These are phyloP conservation scores for Marasmius sp. DNA, from an alignment of 1,284 basidiomycete species.

Conservation along the genomic window DNA sequence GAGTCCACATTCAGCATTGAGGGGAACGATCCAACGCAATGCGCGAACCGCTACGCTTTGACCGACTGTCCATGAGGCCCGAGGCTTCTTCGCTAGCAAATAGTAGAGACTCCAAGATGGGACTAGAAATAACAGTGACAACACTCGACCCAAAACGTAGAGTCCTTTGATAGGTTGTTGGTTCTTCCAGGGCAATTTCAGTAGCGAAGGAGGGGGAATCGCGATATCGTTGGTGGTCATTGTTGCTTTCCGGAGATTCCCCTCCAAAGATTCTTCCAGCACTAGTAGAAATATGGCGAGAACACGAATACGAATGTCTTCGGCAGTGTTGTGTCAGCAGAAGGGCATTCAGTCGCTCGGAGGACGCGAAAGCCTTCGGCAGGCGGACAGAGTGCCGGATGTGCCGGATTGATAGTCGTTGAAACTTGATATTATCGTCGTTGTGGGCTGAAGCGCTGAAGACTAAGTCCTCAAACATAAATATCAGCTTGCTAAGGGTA, in stretches of 20 bases:
- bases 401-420: too few relatives aligned
- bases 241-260: not conserved
- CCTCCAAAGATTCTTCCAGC: too few relatives aligned
- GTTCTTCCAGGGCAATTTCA: not conserved
- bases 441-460: too few relatives aligned
- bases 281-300: not conserved
- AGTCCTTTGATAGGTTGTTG: slow-evolving; percentile 17
- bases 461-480: too few relatives aligned
- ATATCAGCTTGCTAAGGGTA: too few relatives aligned
- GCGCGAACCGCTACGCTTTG: slow-evolving; percentile 19
- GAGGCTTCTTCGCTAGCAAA: slow-evolving; percentile 11
- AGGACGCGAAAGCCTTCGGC: too few relatives aligned
- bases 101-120: slow-evolving; percentile 20
- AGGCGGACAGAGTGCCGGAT: too few relatives aligned
- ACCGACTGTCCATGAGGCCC: slow-evolving; percentile 21
- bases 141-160: slow-evolving; percentile 4
- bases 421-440: too few relatives aligned
- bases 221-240: not conserved
- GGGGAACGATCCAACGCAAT: slow-evolving; percentile 21
- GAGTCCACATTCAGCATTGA: slow-evolving; percentile 18
- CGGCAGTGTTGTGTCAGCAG: not conserved
- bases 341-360: too few relatives aligned
- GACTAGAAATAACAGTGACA: slow-evolving; percentile 11
- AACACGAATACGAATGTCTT: not conserved
- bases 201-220: not conserved